A percentile compares a stretch with the other conserved stretches of the same genome.
Evolutionary conservation across 1,284 basidiomycete genomes (phyloP).

Genomic region (Ceratobasidium sp.): DNA sequence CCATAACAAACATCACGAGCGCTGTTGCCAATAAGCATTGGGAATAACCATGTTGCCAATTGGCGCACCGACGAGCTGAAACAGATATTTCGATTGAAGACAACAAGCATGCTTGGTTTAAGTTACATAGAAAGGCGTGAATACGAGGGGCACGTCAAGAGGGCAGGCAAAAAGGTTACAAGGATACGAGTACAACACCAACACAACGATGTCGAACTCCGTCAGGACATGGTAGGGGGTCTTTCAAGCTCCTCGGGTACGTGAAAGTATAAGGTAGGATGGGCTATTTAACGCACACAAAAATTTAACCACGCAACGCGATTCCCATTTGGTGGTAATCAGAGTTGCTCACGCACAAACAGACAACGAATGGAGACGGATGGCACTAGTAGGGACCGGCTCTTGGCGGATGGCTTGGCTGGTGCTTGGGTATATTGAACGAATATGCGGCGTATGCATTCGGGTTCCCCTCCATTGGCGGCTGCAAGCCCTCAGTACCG

Average conservation of each 20-base stretch:
- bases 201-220: slow-evolving; percentile 4
- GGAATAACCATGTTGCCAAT: slow-evolving; percentile 26
- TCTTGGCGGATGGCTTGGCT: not conserved
- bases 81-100: slow-evolving; percentile 20
- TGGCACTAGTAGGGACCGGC: slow-evolving; percentile 2
- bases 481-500: slow-evolving; percentile 11
- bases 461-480: not conserved
- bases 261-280: not conserved
- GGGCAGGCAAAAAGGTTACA: not conserved
- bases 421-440: slow-evolving; percentile 30
- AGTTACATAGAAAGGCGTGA: slow-evolving; percentile 22
- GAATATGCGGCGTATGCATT: not conserved
- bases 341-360: not conserved
- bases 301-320: not conserved
- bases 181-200: slow-evolving; percentile 15
- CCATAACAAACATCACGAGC: slow-evolving; percentile 29
- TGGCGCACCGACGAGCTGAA: slow-evolving; percentile 14
- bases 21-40: not conserved
- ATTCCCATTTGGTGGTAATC: not conserved
- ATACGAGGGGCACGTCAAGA: not conserved
- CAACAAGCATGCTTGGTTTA: slow-evolving; percentile 10
- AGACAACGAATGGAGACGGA: not conserved
- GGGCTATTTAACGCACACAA: not conserved
- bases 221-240: not conserved
- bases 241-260: slow-evolving; percentile 1